A percentile compares a stretch with the other conserved stretches of the same genome.
Conservation (phyloP, 2,329 filamentous ascomycete genomes). For the Phaeosphaeria sp. region DNA sequence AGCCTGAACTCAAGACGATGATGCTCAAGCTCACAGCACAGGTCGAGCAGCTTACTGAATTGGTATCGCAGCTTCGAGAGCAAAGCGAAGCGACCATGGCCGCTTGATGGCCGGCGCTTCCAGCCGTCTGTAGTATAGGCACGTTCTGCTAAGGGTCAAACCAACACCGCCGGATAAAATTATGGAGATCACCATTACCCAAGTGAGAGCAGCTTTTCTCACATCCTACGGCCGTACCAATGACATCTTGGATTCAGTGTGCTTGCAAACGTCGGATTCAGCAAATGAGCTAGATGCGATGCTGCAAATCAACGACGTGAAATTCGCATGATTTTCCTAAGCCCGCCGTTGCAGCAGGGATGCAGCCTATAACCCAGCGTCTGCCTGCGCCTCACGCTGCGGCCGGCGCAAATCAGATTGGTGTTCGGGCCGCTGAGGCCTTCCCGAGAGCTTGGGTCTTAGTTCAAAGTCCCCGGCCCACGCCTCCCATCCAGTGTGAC, state of each 20-base stretch:
- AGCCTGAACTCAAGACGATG: constrained; percentile 44
- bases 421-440: constrained; percentile 43
- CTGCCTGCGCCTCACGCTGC: constrained; percentile 37
- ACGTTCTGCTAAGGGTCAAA: constrained; percentile 13
- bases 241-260: constrained; percentile 29
- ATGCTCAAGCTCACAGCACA: constrained; percentile 48
- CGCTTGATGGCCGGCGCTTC: constrained; percentile 48
- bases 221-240: constrained; percentile 18
- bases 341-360: constrained; percentile 22
- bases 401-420: constrained; percentile 37
- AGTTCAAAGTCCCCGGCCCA: constrained; percentile 26
- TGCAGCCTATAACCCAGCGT: constrained; percentile 25
- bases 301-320: constrained; percentile 14
- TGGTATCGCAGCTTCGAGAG: constrained; percentile 48
- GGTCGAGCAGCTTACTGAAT: constrained; percentile 49
- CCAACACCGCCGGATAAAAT: constrained; percentile 15
- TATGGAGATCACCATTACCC: constrained; percentile 18
- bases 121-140: constrained; percentile 28
- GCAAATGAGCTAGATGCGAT: constrained; percentile 22
- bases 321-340: constrained; percentile 12
- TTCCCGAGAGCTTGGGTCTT: constrained; percentile 39
- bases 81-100: constrained; percentile 38
- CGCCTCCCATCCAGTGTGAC: constrained; percentile 26
- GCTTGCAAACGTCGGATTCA: constrained; percentile 13
- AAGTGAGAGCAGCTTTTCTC: constrained; percentile 7